Evolutionary conservation across 1,284 basidiomycete genomes (phyloP).

Genomic region (Apiotrichum brassicae): DNA sequence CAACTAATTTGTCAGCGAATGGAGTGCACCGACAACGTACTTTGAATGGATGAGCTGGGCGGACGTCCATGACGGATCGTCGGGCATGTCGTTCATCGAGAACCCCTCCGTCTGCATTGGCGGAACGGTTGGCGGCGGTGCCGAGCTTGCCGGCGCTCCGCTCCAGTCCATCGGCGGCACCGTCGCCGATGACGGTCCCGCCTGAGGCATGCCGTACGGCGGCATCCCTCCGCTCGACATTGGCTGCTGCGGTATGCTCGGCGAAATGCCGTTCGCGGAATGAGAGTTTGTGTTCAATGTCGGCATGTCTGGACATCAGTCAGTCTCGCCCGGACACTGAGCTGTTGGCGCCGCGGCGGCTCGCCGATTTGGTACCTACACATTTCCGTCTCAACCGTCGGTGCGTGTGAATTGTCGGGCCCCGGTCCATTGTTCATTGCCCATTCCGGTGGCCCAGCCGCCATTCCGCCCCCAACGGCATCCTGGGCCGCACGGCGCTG

Average conservation of each 20-base stretch:
- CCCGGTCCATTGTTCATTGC: background rate
- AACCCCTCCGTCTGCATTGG: background rate
- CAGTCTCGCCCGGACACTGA: no score
- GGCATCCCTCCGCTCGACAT: background rate
- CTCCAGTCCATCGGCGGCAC: background rate
- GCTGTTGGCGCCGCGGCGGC: no score
- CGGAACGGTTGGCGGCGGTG: background rate
- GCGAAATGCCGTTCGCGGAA: background rate
- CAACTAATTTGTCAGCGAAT: conserved; percentile 17
- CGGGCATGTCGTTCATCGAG: background rate
- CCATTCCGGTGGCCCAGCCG: background rate
- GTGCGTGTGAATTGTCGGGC: background rate
- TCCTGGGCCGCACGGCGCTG: background rate
- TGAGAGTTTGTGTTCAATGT: background rate
- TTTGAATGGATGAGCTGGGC: conserved; percentile 24
- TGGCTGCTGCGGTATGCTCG: background rate
- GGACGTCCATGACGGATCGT: background rate
- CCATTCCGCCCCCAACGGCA: background rate
- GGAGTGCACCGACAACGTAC: conserved; percentile 18
- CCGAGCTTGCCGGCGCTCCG: no score
- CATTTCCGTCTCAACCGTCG: no score
- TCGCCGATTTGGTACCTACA: no score
- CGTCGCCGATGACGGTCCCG: background rate
- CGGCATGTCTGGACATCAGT: background rate
- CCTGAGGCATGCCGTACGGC: background rate